Evolutionary conservation across 2,329 filamentous ascomycete species (phyloP), one percentile per base, ranked within the genome.

Genomic region (Neonectria magnoliae): DNA sequence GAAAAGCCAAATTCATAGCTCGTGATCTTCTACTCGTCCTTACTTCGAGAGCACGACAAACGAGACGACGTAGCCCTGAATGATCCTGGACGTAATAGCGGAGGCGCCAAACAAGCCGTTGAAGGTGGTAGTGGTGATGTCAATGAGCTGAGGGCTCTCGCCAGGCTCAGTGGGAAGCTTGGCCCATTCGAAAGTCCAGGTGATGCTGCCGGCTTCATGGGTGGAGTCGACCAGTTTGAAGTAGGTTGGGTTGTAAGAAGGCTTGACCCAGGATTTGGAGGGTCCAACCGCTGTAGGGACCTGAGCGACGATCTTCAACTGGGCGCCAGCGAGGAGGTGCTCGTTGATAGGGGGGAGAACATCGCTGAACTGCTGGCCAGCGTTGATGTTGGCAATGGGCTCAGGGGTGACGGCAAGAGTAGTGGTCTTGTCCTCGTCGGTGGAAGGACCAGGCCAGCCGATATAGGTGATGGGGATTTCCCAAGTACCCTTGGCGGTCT

Each of bases 41-140:
- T 36, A 36, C 33, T 36, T 16, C 13, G 33, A 36, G 13, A 36
- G 33, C 33, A 36, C 33, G 14, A 36, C 33, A 36, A 36, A 36
- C 11, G 4, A 36, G 16, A 33, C n/a, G 11, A 56, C 22, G 53
- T 56, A 56, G 4, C 20, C 20, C 53, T 56, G 53, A 27, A 47
- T 22, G 25, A 56, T 25, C 11, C 29, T 16, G 1, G 25, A 36
- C 25, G 25, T 56, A 27, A 29, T 7, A 4, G 53, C n/a, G 33
- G 13, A 14, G 8, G 38, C 36, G 9, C 52, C 52, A 7, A 44
- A 16, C 13, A 42, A 14, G 5, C 52, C 52, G 18, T 45, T 45
- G n/a, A 25, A 56, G 76, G 41, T 60, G 45, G 27, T 57, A 16
- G 59, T 60, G 22, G 48, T 60, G 16, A 63, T 25, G 16, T 64